These are phyloP conservation scores for Coniochaeta sp. DNA, from an alignment of 2,329 filamentous ascomycete genomes.

Conservation along the genomic window DNA sequence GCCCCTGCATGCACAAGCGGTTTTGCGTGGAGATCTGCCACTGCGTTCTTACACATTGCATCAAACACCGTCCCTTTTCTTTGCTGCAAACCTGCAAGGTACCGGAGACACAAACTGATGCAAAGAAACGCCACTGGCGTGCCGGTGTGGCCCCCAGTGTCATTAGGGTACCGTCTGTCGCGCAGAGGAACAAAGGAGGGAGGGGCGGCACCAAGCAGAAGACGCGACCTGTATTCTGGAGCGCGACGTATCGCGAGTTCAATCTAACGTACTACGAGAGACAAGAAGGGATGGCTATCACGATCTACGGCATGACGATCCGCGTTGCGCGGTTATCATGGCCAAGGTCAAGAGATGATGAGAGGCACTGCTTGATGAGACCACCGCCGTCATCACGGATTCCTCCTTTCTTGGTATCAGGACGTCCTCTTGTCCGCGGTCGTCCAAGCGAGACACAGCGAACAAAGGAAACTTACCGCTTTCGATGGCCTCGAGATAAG, in stretches of 20 bases:
- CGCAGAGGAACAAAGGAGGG: neutral
- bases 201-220: neutral
- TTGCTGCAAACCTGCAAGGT: neutral
- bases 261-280: neutral
- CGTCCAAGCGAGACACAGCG: no score
- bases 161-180: neutral
- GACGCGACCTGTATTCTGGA: neutral
- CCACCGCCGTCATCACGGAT: no score
- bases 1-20: neutral
- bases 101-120: neutral
- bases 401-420: no score
- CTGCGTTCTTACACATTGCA: neutral
- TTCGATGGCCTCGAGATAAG: neutral
- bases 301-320: neutral
- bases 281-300: neutral
- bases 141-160: neutral
- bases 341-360: no score
- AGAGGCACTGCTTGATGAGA: no score
- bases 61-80: neutral
- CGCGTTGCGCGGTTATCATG: no score
- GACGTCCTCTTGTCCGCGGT: no score
- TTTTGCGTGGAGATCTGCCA: neutral
- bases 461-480: no score
- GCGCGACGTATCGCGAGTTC: neutral
- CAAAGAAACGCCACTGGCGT: neutral